Base-by-base conservation (phyloP, 805 yeast genomes). In the Kazachstania psychrophila region DNA sequence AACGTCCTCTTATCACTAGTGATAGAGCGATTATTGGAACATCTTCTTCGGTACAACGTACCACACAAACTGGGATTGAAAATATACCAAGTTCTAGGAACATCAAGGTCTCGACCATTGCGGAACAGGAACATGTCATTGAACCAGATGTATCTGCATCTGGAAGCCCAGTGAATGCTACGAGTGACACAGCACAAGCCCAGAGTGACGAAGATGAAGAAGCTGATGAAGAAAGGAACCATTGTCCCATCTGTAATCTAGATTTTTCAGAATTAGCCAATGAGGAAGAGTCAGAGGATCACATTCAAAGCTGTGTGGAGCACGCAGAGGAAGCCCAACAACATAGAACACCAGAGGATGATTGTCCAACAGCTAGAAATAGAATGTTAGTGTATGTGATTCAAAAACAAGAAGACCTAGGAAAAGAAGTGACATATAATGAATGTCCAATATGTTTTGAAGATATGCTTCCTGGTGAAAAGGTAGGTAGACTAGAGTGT, bases 381-480 rank as follows among this genome's bases (percentile, higher is more conserved):
- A 70, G 95, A 41, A 88, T 92, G 96, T 65, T 92, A 34, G 92
- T 87, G 1, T 86, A 83, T 56, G 72, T 49, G 14, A 47, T 68
- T 2, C 60, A 39, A 11, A 45, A 51, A 15, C 6, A 48, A 20
- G 38, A 41, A 12, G 25, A 18, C 10, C 36, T 31, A 12, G 33
- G 35, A 12, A 66, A 65, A 13, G 26, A 18, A 14, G 37, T 35
- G 18, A 66, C 65, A 13, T 77, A 68, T 23, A 74, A 75, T 33
- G 97, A 92, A 57, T 92, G 99, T 57, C 89, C 86, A 12, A 89
- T 92, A 17, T 92, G 99, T 53, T 74, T 89, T 43, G 98, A 92
- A 55, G 94, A 84, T 14, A 75, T 88, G 56, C 61, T 64, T 33
- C 84, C 88, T 0, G 95, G 95, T 2, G 92, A 87, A 38, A 80